Conservation (phyloP, 2,329 filamentous ascomycete genomes). For the Xylaria digitata region DNA sequence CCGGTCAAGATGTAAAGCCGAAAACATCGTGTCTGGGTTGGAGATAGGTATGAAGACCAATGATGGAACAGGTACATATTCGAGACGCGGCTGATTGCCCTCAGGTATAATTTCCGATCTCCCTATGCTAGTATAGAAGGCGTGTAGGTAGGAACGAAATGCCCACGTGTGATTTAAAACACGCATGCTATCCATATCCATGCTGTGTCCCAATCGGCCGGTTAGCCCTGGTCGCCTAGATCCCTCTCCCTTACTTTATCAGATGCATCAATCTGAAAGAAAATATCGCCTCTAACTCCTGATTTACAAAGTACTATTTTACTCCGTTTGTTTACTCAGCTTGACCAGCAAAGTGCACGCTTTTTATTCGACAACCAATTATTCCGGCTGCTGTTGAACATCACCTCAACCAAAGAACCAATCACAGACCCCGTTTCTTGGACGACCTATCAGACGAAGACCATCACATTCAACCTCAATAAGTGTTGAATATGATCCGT, state of each 20-base stretch:
- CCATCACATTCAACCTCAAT: not conserved
- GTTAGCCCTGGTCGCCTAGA: not conserved
- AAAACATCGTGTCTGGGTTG: not conserved
- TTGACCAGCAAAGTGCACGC: not conserved
- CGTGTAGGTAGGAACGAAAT: not conserved
- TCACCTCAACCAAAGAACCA: not conserved
- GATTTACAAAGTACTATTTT: not conserved
- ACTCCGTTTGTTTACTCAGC: not conserved
- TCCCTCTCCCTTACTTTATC: not conserved
- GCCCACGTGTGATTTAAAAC: not conserved
- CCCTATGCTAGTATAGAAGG: not conserved
- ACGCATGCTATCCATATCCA: not conserved
- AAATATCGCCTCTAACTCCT: not conserved
- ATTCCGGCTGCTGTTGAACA: not conserved
- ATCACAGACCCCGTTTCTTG: not conserved
- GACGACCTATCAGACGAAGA: not conserved
- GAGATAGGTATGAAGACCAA: not conserved
- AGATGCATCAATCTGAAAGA: not conserved
- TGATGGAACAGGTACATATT: not conserved
- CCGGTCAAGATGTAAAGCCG: not conserved
- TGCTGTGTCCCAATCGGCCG: not conserved
- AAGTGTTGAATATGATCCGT: not conserved
- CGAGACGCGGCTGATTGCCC: not conserved
- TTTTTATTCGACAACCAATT: conserved; percentile 3
- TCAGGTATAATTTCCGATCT: no score